Conservation (phyloP, 805 yeast genomes). For the Teunomyces lycoperdinae region DNA sequence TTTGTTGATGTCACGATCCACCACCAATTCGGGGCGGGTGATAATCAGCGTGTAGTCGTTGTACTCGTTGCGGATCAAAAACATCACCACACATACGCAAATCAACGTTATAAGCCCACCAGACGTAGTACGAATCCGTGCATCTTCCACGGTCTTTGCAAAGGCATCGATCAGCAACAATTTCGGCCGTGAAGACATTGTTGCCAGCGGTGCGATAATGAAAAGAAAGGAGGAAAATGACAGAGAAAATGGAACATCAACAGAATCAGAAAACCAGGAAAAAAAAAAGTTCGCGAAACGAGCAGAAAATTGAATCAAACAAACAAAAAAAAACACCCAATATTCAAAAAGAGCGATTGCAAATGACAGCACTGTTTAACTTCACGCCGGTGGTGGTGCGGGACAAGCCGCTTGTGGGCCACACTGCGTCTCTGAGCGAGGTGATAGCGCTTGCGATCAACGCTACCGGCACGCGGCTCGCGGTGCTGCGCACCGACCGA, state of each 20-base stretch:
- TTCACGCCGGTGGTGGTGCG: conserved; percentile 3
- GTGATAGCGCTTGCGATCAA: conserved; percentile 39
- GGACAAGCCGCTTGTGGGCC: conserved; percentile 15
- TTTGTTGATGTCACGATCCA: conserved; percentile 76
- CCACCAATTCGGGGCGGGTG: conserved; percentile 79
- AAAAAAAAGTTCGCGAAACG: no score
- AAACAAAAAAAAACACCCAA: background rate
- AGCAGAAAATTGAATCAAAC: background rate
- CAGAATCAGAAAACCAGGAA: no score
- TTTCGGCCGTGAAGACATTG: conserved; percentile 29
- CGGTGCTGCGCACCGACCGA: conserved; percentile 42
- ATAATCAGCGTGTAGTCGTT: conserved; percentile 64
- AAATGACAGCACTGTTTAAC: background rate
- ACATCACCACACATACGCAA: conserved; percentile 58
- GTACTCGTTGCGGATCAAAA: conserved; percentile 74
- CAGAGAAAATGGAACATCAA: no score
- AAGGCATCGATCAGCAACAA: conserved; percentile 80
- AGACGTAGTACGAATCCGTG: conserved; percentile 78
- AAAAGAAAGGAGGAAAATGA: no score
- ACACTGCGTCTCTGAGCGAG: conserved; percentile 21
- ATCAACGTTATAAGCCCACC: conserved; percentile 86
- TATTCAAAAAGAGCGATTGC: background rate
- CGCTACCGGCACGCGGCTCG: conserved; percentile 40
- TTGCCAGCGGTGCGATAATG: no score
- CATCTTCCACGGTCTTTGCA: conserved; percentile 92